These are phyloP conservation scores for Septoria petroselini DNA, from an alignment of 2,329 filamentous ascomycete species.

Conservation along the genomic window DNA sequence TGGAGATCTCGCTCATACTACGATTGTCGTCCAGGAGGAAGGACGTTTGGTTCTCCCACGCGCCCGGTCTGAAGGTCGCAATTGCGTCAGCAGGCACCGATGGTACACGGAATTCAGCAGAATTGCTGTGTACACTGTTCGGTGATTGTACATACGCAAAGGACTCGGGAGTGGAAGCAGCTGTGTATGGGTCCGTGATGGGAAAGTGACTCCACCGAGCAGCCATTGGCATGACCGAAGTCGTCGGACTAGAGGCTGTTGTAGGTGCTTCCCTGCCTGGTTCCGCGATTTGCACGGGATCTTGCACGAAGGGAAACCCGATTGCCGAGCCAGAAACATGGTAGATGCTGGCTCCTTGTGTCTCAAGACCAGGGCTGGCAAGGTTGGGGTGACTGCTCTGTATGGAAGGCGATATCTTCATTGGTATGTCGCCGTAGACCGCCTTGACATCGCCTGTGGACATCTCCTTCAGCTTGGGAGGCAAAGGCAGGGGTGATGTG, in stretches of 20 bases:
- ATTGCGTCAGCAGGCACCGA: slow-evolving; percentile 13
- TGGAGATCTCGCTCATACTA: slow-evolving; percentile 55
- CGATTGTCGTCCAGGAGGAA: slow-evolving; percentile 55
- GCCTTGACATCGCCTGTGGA: slow-evolving; percentile 19
- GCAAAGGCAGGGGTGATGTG: slow-evolving; percentile 6
- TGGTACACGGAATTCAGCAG: slow-evolving; percentile 12
- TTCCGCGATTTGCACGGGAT: neutral
- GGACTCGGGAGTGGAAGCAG: slow-evolving; percentile 21
- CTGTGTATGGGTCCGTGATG: slow-evolving; percentile 21
- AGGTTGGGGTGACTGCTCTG: slow-evolving; percentile 15
- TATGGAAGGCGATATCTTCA: slow-evolving; percentile 21
- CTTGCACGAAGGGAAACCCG: slow-evolving; percentile 6
- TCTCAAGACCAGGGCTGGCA: slow-evolving; percentile 33
- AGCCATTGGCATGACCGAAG: slow-evolving; percentile 22
- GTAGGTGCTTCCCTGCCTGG: slow-evolving; percentile 2
- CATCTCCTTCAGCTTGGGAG: slow-evolving; percentile 17
- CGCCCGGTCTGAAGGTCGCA: slow-evolving; percentile 24
- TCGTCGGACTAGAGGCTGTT: slow-evolving; percentile 18
- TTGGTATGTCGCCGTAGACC: slow-evolving; percentile 19
- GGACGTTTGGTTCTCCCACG: slow-evolving; percentile 35
- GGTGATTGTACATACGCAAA: slow-evolving; percentile 23
- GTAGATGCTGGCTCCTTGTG: slow-evolving; percentile 38
- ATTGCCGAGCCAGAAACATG: slow-evolving; percentile 28
- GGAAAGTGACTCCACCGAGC: slow-evolving; percentile 19
- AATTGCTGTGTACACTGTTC: slow-evolving; percentile 22